Evolutionary conservation across 2,329 filamentous ascomycete species (phyloP), one percentile per base, ranked within the genome.

Genomic region (Monilinia vaccinii-corymbosi): DNA sequence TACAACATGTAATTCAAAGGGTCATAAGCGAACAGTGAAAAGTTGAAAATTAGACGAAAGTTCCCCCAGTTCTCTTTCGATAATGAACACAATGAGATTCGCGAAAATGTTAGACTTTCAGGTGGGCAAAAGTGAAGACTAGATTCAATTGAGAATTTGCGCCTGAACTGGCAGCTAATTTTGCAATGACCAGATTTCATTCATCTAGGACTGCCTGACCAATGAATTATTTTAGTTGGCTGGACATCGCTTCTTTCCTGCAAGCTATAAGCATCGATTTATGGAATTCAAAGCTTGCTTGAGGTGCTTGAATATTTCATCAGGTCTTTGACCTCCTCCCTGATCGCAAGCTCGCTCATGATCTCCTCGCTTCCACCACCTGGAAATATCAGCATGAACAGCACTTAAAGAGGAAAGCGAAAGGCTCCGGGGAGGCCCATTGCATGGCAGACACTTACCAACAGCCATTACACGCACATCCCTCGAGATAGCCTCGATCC

Each of bases 401-500:
- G 13, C 25, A 16, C n/a, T 9, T 3, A 6, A 31, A 44, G 38
- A 40, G 14, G n/a, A 23, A 36, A 1, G 34, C 16, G 10, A n/a
- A 36, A 36, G 51, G 42, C 7, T 4, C 18, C 16, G 10, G 32
- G 32, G 11, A 6, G 11, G 42, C n/a, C 4, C n/a, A 1, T 9
- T 8, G 5, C 4, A 44, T 10, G 18, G 13, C 18, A 18, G 36
- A 25, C n/a, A 65, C 70, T 65, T 51, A 71, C 70, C 69, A 58
- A 72, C 69, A 34, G 69, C 73, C 71, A 75, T 73, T 62, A 81
- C 78, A 48, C 79, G 73, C 40, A 78, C 72, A 71, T 81, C 79
- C 34, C 79, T 73, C 59, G 76, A 78, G 56, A 81, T 80, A 63
- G 80, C 78, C 68, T 82, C 79, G 45, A 82, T 76, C 2, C 75